Base-by-base conservation (phyloP, 2,329 filamentous ascomycete species). In the Cercospora berteroae region DNA sequence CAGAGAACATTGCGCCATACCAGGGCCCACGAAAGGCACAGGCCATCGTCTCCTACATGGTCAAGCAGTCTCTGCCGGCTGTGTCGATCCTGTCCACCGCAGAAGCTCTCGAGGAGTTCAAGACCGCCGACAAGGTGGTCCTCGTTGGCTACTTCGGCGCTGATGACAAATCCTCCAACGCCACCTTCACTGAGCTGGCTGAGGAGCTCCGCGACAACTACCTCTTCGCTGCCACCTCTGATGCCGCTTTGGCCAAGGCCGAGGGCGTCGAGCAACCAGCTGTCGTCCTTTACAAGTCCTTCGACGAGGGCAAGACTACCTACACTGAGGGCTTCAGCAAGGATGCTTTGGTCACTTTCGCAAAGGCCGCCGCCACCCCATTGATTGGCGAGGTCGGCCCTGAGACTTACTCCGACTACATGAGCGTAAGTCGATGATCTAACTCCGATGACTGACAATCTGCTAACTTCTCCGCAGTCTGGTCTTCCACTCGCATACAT, bases 121-220 rank as follows among this genome's bases (percentile, higher is more conserved):
- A 98, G 90, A 94, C 90, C 68, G 89, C 94, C 79, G 95, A 99
- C 84, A 97, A 97, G 86, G 93, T 98, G 71, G 94, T 98, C 68
- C 81, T 98, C 65, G 89, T 99, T 71, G 94, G 90, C 74, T 99
- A 94, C 87, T 87, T 97, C 77, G 88, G 88, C 71, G 84, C 87
- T 67, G 89, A 90, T 70, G 89, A 92, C 80, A 96, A 96, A 87
- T 82, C 88, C 72, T 92, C 92, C 74, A 96, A 93, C 83, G 88
- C 94, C 80, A 93, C 91, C 75, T 98, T 94, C 84, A 87, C 89
- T 73, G 84, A 88, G 69, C 86, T 91, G 68, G 91, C 93, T 81
- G 81, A 87, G 65, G 74, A 85, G 89, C 88, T 94, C 79, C 90
- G 95, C 72, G 94, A 99, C 80, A 90, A 87, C 80, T 97, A 92